These are phyloP conservation scores for Saturnispora saitoi DNA, from an alignment of 805 yeast species.

Conservation along the genomic window DNA sequence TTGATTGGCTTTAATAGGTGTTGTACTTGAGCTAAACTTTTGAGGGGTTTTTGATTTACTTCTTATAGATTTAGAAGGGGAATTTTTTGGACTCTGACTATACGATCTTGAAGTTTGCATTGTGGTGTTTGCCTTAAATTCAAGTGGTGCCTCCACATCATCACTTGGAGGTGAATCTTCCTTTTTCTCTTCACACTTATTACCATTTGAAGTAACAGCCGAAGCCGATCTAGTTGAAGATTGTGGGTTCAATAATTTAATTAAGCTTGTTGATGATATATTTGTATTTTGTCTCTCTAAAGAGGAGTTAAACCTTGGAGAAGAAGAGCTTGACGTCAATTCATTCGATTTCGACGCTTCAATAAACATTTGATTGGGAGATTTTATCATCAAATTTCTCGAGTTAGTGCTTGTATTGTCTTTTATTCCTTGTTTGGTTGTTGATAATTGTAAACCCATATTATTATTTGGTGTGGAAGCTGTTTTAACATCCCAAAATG, in stretches of 20 bases:
- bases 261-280: constrained; percentile 5
- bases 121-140: constrained; percentile 11
- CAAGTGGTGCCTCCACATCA: constrained; percentile 9
- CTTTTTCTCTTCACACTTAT: neutral
- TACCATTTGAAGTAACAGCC: neutral
- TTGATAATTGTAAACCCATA: neutral
- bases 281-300: neutral
- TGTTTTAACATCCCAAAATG: constrained; percentile 7
- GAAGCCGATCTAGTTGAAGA: constrained; percentile 1
- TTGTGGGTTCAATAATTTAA: constrained; percentile 5
- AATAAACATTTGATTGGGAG: neutral
- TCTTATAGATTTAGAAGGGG: neutral
- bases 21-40: neutral
- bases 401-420: neutral
- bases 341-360: neutral
- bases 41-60: neutral
- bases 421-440: neutral
- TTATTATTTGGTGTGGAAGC: neutral
- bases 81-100: neutral
- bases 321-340: neutral
- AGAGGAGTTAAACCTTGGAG: neutral
- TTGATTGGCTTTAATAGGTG: neutral
- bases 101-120: constrained; percentile 1
- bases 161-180: neutral
- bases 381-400: neutral